Evolutionary conservation across 805 yeast genomes (phyloP).

Genomic region (Candida ponderosae): DNA sequence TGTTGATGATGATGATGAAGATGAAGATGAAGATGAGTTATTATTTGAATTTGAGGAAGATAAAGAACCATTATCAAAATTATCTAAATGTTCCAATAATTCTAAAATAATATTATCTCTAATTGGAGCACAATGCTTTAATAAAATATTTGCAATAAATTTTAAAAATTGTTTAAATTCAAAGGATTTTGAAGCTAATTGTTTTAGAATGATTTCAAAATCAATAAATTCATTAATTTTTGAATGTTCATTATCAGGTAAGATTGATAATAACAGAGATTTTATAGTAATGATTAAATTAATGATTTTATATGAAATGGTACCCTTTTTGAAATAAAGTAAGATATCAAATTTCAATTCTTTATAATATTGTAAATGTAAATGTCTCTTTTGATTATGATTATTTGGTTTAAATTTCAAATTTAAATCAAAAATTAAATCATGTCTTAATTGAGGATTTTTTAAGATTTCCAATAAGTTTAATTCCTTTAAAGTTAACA

Average conservation of each 20-base stretch:
- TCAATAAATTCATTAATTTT: slow-evolving; percentile 63
- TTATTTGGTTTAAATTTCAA: slow-evolving; percentile 85
- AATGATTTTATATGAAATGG: slow-evolving; percentile 35
- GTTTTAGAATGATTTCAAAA: slow-evolving; percentile 51
- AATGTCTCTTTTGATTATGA: slow-evolving; percentile 79
- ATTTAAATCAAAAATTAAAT: slow-evolving; percentile 85
- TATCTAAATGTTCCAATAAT: slow-evolving; percentile 53
- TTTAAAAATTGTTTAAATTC: slow-evolving; percentile 62
- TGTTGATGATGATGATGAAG: slow-evolving; percentile 27
- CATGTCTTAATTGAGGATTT: slow-evolving; percentile 90
- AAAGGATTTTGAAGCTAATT: slow-evolving; percentile 60
- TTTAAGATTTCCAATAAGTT: slow-evolving; percentile 83
- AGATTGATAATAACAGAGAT: slow-evolving; percentile 63
- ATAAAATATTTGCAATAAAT: slow-evolving; percentile 73
- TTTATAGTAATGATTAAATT: slow-evolving; percentile 70
- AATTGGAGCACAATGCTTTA: slow-evolving; percentile 94
- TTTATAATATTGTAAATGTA: slow-evolving; percentile 79
- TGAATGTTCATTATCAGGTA: slow-evolving; percentile 69
- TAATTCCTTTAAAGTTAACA: slow-evolving; percentile 75
- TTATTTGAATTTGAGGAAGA: too few relatives aligned
- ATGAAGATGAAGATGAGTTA: slow-evolving; percentile 8
- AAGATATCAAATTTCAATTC: slow-evolving; percentile 65
- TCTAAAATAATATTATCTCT: slow-evolving; percentile 84
- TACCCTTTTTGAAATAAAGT: slow-evolving; percentile 26
- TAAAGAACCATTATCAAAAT: too few relatives aligned